These are phyloP conservation scores for Penicillium dipodomyicola DNA, from an alignment of 495 filamentous ascomycete species.

Conservation along the genomic window DNA sequence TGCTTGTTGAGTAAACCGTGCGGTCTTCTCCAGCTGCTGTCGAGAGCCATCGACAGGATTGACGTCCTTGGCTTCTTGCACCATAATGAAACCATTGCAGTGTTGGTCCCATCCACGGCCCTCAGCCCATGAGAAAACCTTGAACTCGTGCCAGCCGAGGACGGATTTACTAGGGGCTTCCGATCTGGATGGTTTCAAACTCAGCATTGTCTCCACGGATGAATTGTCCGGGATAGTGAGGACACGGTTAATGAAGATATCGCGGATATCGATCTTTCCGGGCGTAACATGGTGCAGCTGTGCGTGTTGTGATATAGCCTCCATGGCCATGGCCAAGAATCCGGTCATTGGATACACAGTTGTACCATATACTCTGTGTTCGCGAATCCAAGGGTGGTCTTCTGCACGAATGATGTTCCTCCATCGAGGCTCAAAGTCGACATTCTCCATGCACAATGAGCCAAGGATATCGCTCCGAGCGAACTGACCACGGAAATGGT, in stretches of 20 bases:
- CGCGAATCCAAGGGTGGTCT: constrained; percentile 38
- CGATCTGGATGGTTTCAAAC: constrained; percentile 20
- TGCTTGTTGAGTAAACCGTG: neutral
- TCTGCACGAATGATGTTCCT: constrained; percentile 31
- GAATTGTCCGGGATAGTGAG: constrained; percentile 38
- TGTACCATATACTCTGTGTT: constrained; percentile 46
- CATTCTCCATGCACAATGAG: constrained; percentile 22
- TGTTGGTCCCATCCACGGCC: constrained; percentile 42
- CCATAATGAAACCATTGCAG: constrained; percentile 38
- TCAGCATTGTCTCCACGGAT: constrained; percentile 34
- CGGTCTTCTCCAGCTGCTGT: constrained; percentile 4
- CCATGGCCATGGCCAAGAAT: constrained; percentile 51
- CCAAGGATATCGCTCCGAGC: constrained; percentile 34
- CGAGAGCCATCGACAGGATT: constrained; percentile 26
- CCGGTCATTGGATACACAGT: constrained; percentile 52
- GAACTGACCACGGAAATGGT: constrained; percentile 25
- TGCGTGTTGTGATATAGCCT: constrained; percentile 47
- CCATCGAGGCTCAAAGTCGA: constrained; percentile 33
- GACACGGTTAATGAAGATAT: constrained; percentile 39
- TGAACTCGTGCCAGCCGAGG: constrained; percentile 45
- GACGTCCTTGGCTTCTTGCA: constrained; percentile 28
- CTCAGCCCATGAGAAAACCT: constrained; percentile 35
- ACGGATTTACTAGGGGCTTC: constrained; percentile 29
- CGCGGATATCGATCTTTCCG: constrained; percentile 31
- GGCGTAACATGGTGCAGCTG: constrained; percentile 23